phyloP scores from a whole-genome alignment of 768 basidiomycete species.

The Hygrocybe coccinea region DNA sequence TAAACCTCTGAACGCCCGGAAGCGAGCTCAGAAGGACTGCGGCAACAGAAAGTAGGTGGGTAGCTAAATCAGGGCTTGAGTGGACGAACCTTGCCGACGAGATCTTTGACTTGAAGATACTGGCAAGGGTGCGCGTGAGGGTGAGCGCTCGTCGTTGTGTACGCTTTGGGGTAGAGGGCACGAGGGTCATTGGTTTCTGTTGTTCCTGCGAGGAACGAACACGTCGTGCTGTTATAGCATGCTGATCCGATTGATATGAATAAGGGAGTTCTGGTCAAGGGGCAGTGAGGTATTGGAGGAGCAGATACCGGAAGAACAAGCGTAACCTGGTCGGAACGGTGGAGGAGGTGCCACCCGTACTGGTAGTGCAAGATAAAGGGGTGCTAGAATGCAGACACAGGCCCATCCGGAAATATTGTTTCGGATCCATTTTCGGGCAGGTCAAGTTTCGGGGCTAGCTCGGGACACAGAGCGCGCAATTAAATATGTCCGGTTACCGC shows the following conservation, averaged over 20 bases:
- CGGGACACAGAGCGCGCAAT: neutral
- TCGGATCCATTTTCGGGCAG: neutral
- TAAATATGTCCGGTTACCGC: neutral
- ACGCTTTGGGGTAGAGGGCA: constrained; percentile 35
- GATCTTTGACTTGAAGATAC: constrained; percentile 42
- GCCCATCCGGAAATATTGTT: neutral
- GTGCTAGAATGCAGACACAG: neutral
- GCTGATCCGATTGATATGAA: no score
- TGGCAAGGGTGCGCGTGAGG: constrained; percentile 49
- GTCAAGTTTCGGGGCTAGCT: neutral
- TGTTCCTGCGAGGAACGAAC: no score
- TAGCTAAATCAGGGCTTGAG: neutral
- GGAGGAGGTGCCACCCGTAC: neutral
- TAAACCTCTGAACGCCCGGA: constrained; percentile 7
- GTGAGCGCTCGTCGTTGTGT: constrained; percentile 45
- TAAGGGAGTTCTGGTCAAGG: no score
- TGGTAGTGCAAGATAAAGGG: neutral
- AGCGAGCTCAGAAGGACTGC: constrained; percentile 2
- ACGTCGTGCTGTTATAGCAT: neutral
- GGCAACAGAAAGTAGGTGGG: constrained; percentile 7
- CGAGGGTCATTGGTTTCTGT: neutral
- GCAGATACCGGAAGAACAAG: neutral
- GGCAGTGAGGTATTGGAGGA: no score
- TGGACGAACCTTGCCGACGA: constrained; percentile 27
- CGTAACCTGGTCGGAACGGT: neutral